Base-by-base conservation (phyloP, 352 stramenopile species). In the Peronospora destructor region DNA sequence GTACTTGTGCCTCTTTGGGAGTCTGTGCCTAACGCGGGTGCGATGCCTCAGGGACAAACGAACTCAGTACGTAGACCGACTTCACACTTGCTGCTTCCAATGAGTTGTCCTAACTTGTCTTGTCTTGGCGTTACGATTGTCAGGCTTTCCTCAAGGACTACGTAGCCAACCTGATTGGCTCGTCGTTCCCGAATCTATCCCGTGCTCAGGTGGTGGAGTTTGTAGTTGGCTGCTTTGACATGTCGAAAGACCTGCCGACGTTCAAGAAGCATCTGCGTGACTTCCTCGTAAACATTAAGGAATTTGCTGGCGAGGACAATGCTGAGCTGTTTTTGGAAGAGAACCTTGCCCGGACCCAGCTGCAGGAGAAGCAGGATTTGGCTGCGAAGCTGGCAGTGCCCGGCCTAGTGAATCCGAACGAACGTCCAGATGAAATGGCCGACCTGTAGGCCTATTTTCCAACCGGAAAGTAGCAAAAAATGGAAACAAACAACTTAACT, bases 251-350 rank as follows among this genome's bases (percentile, higher is more conserved):
- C 61, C 71, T 98, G 38, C 72, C 83, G 39, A 90, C 91, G 35
- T 99, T 99, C 76, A 99, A 99, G 79, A 97, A 96, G 51, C 96
- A 98, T 68, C 64, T 99, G 57, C 87, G 97, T 56, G 96, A 99
- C 68, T 99, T 99, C 76, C 84, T 99, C 23, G 96, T 99, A 46
- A 94, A 98, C 56, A 79, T 99, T 46, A 99, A 91, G 64, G 96
- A 99, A 66, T 99, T 99, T 68, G 95, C 82, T 6, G 77, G 82
- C 4, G 95, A 99, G 76, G 95, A 99, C 70, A 98, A 98, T 65
- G 87, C 84, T 32, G 94, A 97, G 39, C 71, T 99, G 45, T 99
- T 95, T 68, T 66, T 93, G 36, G 96, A 99, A 71, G 96, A 99
- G 66, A 91, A 87, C 53, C 70, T 97, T 41, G 80, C 79, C 40